Base-by-base conservation (phyloP, 257 asterid species). In the Anisodus tanguticus region DNA sequence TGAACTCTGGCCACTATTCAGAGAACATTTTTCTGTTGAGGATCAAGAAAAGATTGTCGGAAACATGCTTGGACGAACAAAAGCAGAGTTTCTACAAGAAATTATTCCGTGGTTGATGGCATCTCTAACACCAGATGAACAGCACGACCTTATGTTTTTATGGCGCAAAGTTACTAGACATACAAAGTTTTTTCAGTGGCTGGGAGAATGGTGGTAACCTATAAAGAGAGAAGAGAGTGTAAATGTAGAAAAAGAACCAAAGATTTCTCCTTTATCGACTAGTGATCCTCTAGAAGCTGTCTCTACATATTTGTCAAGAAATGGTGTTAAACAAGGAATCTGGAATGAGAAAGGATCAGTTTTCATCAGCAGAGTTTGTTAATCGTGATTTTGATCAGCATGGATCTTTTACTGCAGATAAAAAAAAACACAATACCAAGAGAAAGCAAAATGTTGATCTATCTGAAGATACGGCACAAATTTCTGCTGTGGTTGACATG, bases 201-300 rank as follows among this genome's bases (percentile, higher is more conserved):
- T 95, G 62, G 87, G 91, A 67, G 98, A 95, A 84, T 95, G 98
- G 98, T 91, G 98, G 94, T 93, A 91, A 68, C 95, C 91, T 80
- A 88, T 92, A 90, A 81, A 91, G 45, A 88, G 85, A 85, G 86
- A 88, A 86, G 83, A 74, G 58, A 82, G 77, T 64, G 83, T 91
- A 79, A 84, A 80, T 67, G 87, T 85, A 81, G 88, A 88, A 85
- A 91, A 87, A 86, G 87, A 85, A 82, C 86, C 90, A n/a, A 85
- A 59, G 60, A 77, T 90, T 85, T 43, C 88, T 87, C 84, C 89
- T 67, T 71, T 86, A 71, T 63, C 86, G 86, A 88, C 86, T 80
- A 81, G 83, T 89, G 93, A 93, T 82, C 94, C 95, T 37, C 81
- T 91, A 83, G 97, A 93, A 91, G 87, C 91, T 85, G 91, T 93